A percentile compares a stretch with the other conserved stretches of the same genome.
These are phyloP conservation scores for Parastagonospora avenae DNA, from an alignment of 2,329 filamentous ascomycete genomes.

Conservation along the genomic window DNA sequence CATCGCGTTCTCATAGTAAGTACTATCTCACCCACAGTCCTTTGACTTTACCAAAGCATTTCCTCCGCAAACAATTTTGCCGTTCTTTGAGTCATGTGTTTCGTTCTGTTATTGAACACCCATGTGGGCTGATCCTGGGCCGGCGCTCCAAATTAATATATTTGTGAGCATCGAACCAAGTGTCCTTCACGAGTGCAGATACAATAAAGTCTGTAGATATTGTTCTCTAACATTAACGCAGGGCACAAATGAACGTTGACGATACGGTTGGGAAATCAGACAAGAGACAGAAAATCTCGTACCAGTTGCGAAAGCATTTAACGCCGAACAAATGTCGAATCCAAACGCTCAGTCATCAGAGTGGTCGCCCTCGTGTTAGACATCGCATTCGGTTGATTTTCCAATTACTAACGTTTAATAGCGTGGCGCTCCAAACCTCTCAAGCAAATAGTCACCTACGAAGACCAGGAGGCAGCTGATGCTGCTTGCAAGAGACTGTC, in stretches of 20 bases:
- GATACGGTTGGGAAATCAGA: slow-evolving; percentile 1
- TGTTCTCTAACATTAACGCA: slow-evolving; percentile 14
- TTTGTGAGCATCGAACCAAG: slow-evolving; percentile 18
- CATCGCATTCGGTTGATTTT: not conserved
- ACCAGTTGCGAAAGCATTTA: not conserved
- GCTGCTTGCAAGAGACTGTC: slow-evolving; percentile 68
- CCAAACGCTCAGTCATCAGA: slow-evolving; percentile 14
- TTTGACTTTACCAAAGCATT: not conserved
- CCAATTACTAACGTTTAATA: slow-evolving; percentile 1
- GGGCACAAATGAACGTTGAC: slow-evolving; percentile 16
- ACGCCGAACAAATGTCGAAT: slow-evolving; percentile 1
- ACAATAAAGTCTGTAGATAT: slow-evolving; percentile 9
- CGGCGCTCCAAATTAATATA: slow-evolving; percentile 22
- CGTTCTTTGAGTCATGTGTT: slow-evolving; percentile 26
- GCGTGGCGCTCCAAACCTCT: slow-evolving; percentile 81
- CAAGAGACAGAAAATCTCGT: not conserved
- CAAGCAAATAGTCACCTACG: slow-evolving; percentile 75
- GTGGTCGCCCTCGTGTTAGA: slow-evolving; percentile 50
- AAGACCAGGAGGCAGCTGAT: slow-evolving; percentile 64
- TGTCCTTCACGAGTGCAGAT: not conserved
- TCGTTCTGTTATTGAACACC: slow-evolving; percentile 21
- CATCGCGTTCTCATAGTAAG: not conserved
- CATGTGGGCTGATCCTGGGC: slow-evolving; percentile 25
- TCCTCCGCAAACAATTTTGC: not conserved
- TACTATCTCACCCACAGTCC: not conserved